Percentiles rank a stretch among this genome's conserved stretches.
These are phyloP conservation scores for Earliella scabrosa DNA, from an alignment of 1,284 basidiomycete genomes.

Conservation along the genomic window DNA sequence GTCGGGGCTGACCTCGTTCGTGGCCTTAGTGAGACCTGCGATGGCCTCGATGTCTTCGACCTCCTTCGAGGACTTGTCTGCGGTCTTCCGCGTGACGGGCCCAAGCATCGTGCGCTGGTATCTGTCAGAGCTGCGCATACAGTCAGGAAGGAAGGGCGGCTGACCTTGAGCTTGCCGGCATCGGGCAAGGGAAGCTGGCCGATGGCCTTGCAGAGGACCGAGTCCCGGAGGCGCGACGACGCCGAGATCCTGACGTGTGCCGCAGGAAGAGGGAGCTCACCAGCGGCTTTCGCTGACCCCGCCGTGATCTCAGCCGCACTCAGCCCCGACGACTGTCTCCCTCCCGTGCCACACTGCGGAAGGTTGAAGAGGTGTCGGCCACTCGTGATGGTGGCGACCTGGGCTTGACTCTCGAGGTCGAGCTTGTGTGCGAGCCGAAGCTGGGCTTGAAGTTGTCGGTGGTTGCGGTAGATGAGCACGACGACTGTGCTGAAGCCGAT, in stretches of 20 bases:
- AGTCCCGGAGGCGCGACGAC: slow-evolving; percentile 15
- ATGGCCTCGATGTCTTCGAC: slow-evolving; percentile 9
- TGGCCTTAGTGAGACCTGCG: not conserved
- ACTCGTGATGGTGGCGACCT: not conserved
- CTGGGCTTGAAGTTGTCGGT: not conserved
- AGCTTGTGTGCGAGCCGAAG: not conserved
- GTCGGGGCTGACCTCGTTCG: not conserved
- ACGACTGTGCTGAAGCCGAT: not conserved
- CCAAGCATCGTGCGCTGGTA: not conserved
- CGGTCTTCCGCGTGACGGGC: not conserved
- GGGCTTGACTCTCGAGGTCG: slow-evolving; percentile 7
- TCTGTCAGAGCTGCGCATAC: not conserved
- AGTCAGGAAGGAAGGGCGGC: not conserved
- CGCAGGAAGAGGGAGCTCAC: slow-evolving; percentile 4
- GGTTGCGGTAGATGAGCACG: not conserved
- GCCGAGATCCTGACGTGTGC: slow-evolving; percentile 1
- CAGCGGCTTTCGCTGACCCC: not conserved
- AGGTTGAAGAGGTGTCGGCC: not conserved
- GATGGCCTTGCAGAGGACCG: slow-evolving; percentile 13
- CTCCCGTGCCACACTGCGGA: not conserved
- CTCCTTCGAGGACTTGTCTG: not conserved
- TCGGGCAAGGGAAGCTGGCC: slow-evolving; percentile 4
- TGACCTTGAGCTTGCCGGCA: slow-evolving; percentile 7
- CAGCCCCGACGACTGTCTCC: not conserved
- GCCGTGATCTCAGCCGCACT: not conserved